phyloP scores from a whole-genome alignment of 2,329 filamentous ascomycete genomes.

The Ustilaginoidea virens region DNA sequence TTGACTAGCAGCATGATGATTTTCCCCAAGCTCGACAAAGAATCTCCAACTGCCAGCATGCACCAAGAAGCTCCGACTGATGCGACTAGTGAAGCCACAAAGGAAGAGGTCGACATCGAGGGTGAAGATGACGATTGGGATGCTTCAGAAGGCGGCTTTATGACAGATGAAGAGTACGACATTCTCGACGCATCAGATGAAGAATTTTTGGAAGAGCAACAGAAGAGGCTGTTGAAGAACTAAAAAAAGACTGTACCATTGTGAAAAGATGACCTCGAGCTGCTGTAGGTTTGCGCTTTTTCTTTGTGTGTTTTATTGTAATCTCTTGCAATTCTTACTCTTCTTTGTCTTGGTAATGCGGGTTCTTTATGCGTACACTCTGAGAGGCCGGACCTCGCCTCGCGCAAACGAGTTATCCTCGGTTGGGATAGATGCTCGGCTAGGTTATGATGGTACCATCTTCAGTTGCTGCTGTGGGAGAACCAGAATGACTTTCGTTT shows the following conservation, averaged over 20 bases:
- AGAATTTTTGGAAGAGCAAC: slow-evolving; percentile 50
- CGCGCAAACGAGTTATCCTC: too few relatives aligned
- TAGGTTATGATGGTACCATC: too few relatives aligned
- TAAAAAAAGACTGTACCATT: slow-evolving; percentile 8
- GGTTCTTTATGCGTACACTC: too few relatives aligned
- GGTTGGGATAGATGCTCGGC: too few relatives aligned
- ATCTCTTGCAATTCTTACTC: neutral
- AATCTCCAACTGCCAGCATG: slow-evolving; percentile 71
- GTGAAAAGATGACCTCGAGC: too few relatives aligned
- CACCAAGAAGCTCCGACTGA: slow-evolving; percentile 45
- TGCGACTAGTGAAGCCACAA: slow-evolving; percentile 36
- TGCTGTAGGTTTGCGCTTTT: too few relatives aligned
- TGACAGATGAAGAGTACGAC: slow-evolving; percentile 97
- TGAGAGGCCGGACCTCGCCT: too few relatives aligned
- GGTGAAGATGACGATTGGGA: slow-evolving; percentile 46
- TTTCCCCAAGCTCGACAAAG: slow-evolving; percentile 91
- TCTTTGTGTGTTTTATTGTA: too few relatives aligned
- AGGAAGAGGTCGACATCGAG: slow-evolving; percentile 25
- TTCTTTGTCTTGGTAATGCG: too few relatives aligned
- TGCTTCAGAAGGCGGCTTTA: slow-evolving; percentile 56
- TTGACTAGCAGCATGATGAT: slow-evolving; percentile 59
- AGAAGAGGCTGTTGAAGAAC: slow-evolving; percentile 23
- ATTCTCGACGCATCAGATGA: slow-evolving; percentile 91
- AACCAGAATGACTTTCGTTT: slow-evolving; percentile 1
- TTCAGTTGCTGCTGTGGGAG: slow-evolving; percentile 1